Evolutionary conservation across 257 asterid species (phyloP), one percentile per base, ranked within the genome.

Genomic region (Leonotis leonurus): DNA sequence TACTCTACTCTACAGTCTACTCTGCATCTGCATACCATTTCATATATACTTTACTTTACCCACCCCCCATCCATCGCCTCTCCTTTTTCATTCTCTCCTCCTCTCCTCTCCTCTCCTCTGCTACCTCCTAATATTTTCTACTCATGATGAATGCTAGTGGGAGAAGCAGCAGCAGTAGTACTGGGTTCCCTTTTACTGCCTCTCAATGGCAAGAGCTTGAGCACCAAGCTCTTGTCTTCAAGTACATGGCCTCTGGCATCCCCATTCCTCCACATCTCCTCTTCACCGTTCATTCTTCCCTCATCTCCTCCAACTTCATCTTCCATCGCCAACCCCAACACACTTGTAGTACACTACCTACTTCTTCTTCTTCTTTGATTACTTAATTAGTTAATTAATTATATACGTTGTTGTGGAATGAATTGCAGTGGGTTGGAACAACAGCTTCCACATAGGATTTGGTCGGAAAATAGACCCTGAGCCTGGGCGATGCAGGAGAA

Each of bases 401-500:
- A 5, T 11, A 37, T 1, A 25, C 9, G 12, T 6, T 14, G 17
- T 12, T 24, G 36, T 29, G 16, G 48, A 10, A 32, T 27, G 4
- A 1, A 8, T 27, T 25, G 73, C 59, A 87, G 93, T 78, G 60
- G 97, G 98, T 30, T 88, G 94, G 96, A 87, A 72, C n/a, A n/a
- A n/a, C 74, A 70, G 83, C 62, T 87, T 83, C 14, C 93, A 85
- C 59, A 79, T 87, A 85, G 97, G 95, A 12, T 88, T 82, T 55
- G 95, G 97, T 11, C 73, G 87, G 56, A 92, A 92, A 51, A 78
- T 89, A 43, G 99, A 89, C 72, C 89, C 96, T 18, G 99, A 92
- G 70, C 99, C 99, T 55, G 99, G 99, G 52, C 83, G 99, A 40
- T 92, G 99, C 64, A 69, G 99, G 39, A 83, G 98, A 73, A 91